Percentiles rank a stretch among this genome's conserved stretches.
Conservation (phyloP, 2,329 filamentous ascomycete genomes). For the Clarireedia paspali region DNA sequence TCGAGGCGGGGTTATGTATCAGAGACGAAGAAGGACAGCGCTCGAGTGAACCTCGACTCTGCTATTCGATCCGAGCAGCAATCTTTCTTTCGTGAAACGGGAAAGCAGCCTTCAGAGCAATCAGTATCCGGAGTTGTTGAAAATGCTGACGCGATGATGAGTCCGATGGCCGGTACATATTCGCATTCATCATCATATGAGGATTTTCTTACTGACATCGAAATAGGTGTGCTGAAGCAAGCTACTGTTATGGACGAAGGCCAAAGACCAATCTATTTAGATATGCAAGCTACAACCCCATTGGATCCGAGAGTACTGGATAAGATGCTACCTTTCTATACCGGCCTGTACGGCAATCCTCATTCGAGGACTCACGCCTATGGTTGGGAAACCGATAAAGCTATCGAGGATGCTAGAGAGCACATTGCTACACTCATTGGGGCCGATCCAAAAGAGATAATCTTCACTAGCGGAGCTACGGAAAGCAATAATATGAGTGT, state of each 20-base stretch:
- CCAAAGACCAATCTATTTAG: constrained; percentile 88
- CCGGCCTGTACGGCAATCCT: constrained; percentile 90
- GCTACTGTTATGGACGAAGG: constrained; percentile 91
- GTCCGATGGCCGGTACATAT: constrained; percentile 60
- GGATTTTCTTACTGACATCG: constrained; percentile 14
- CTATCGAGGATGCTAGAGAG: constrained; percentile 76
- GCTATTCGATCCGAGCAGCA: constrained; percentile 83
- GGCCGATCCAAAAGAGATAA: constrained; percentile 94
- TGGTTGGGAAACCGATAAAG: constrained; percentile 96
- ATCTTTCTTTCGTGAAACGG: constrained; percentile 55
- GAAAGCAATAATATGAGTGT: constrained; percentile 99
- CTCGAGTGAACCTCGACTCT: constrained; percentile 74
- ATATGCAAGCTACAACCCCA: constrained; percentile 96
- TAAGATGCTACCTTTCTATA: constrained; percentile 92
- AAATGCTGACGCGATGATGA: constrained; percentile 56
- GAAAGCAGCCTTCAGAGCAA: constrained; percentile 25
- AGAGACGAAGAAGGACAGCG: constrained; percentile 69
- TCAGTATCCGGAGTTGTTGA: constrained; percentile 21
- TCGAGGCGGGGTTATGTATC: constrained; percentile 67
- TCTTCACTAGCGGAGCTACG: constrained; percentile 95
- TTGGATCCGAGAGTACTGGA: constrained; percentile 91
- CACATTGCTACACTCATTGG: constrained; percentile 84
- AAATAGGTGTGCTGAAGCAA: constrained; percentile 70
- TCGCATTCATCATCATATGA: constrained; percentile 9
- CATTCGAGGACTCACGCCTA: constrained; percentile 97